These are phyloP conservation scores for Geranomyces michiganensis DNA, from an alignment of 192 early-diverging fungal genomes.

Conservation along the genomic window DNA sequence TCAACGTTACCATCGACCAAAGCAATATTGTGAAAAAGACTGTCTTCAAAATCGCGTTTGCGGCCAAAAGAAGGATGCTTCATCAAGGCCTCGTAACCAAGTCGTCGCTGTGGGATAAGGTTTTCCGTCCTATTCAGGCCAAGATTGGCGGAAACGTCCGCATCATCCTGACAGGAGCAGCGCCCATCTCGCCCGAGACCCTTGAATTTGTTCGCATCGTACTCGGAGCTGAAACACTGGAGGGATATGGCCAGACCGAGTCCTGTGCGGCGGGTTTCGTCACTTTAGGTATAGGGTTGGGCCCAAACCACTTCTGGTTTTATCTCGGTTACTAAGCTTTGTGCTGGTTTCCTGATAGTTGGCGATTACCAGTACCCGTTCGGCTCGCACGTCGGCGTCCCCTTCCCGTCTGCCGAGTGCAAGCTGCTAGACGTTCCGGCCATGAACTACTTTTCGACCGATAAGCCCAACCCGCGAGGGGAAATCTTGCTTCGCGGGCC, in stretches of 20 bases:
- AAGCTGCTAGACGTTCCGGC: slow-evolving; percentile 90
- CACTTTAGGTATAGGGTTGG: neutral
- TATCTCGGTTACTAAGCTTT: neutral
- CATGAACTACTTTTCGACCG: slow-evolving; percentile 84
- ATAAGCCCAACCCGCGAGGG: slow-evolving; percentile 89
- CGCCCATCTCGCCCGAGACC: slow-evolving; percentile 54
- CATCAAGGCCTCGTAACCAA: slow-evolving; percentile 12
- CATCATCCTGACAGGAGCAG: slow-evolving; percentile 47
- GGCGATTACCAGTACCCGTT: slow-evolving; percentile 33
- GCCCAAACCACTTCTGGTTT: too few relatives aligned
- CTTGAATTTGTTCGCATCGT: slow-evolving; percentile 51
- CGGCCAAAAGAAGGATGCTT: slow-evolving; percentile 40
- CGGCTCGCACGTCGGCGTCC: slow-evolving; percentile 52
- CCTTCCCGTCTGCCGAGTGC: slow-evolving; percentile 53
- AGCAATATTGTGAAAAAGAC: slow-evolving; percentile 26
- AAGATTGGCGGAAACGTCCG: slow-evolving; percentile 70
- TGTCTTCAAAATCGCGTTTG: slow-evolving; percentile 63
- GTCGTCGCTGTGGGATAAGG: slow-evolving; percentile 74
- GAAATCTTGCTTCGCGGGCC: slow-evolving; percentile 87
- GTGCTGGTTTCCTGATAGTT: neutral
- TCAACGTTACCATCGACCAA: slow-evolving; percentile 43
- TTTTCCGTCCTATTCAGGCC: slow-evolving; percentile 79
- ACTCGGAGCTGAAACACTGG: slow-evolving; percentile 57
- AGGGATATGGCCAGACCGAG: slow-evolving; percentile 69
- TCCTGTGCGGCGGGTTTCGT: slow-evolving; percentile 11